Percentiles rank a stretch among this genome's conserved stretches.
phyloP scores from a whole-genome alignment of 2,329 filamentous ascomycete genomes.

The Ophiocordyceps unilateralis region DNA sequence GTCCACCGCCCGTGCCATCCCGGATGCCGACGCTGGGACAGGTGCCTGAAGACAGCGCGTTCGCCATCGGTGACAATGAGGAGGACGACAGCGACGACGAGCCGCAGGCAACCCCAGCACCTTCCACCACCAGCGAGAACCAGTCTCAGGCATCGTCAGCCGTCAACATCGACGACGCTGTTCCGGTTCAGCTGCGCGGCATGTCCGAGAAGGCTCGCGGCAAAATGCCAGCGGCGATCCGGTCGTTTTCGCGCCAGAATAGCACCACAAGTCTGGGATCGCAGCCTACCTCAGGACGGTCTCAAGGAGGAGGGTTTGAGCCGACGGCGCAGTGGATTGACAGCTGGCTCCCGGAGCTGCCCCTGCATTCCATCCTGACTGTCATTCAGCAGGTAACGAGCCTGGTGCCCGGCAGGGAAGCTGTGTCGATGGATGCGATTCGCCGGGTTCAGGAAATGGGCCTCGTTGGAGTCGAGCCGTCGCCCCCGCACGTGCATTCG shows the following conservation, averaged over 20 bases:
- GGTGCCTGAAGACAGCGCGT: constrained; percentile 50
- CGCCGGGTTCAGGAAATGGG: constrained; percentile 40
- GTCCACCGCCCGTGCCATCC: constrained; percentile 25
- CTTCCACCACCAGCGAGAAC: constrained; percentile 46
- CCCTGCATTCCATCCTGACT: constrained; percentile 70
- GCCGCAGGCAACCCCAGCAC: constrained; percentile 36
- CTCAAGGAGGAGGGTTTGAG: constrained; percentile 47
- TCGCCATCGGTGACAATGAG: constrained; percentile 70
- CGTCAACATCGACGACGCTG: constrained; percentile 53
- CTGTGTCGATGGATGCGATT: constrained; percentile 27
- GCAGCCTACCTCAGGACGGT: constrained; percentile 39
- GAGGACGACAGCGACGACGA: constrained; percentile 44
- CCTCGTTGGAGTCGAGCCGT: constrained; percentile 57
- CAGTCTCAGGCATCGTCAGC: constrained; percentile 51
- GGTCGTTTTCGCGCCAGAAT: constrained; percentile 78
- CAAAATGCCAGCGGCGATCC: constrained; percentile 75
- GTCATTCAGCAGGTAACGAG: constrained; percentile 51
- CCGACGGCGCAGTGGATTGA: constrained; percentile 80
- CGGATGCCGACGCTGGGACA: constrained; percentile 13
- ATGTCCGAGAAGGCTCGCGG: constrained; percentile 97
- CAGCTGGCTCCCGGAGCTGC: constrained; percentile 80
- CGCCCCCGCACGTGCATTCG: constrained; percentile 60
- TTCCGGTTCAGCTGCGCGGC: constrained; percentile 67
- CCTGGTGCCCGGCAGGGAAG: constrained; percentile 30
- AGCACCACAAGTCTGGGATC: constrained; percentile 67